Evolutionary conservation across 2,329 filamentous ascomycete genomes (phyloP).

Genomic region (Talaromyces sp.): DNA sequence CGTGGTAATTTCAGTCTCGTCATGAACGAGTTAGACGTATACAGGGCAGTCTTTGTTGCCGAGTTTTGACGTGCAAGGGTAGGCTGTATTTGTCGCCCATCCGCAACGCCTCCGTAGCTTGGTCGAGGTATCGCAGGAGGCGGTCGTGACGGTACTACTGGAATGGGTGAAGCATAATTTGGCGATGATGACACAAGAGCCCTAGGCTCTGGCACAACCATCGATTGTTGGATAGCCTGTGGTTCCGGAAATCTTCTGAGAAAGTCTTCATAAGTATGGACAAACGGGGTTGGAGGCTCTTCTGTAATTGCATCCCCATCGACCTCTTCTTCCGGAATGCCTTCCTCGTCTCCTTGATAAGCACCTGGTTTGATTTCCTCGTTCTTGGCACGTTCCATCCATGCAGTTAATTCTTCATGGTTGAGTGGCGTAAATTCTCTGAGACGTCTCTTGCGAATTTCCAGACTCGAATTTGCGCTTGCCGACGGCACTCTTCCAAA

Average conservation of each 20-base stretch:
- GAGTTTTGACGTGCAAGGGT: constrained; percentile 46
- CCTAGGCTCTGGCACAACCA: constrained; percentile 45
- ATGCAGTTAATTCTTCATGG: constrained; percentile 74
- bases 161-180: constrained; percentile 47
- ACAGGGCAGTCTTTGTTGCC: constrained; percentile 43
- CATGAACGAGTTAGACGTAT: constrained; percentile 41
- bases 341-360: constrained; percentile 40
- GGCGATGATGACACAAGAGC: constrained; percentile 30
- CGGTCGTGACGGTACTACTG: constrained; percentile 61
- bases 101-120: constrained; percentile 78
- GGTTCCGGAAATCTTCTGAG: constrained; percentile 75
- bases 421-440: constrained; percentile 69
- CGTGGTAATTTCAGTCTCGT: constrained; percentile 53
- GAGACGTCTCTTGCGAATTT: constrained; percentile 55
- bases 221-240: constrained; percentile 56
- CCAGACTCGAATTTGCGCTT: constrained; percentile 50
- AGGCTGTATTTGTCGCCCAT: constrained; percentile 51
- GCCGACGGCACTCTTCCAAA: constrained; percentile 52
- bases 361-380: constrained; percentile 55
- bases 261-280: constrained; percentile 78
- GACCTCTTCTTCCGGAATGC: constrained; percentile 36
- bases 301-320: constrained; percentile 42
- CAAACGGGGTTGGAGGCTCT: constrained; percentile 52
- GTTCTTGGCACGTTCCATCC: constrained; percentile 71
- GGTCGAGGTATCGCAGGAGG: constrained; percentile 64